Conservation (phyloP, 179 eudicot genomes). For the Corrigiola litoralis region DNA sequence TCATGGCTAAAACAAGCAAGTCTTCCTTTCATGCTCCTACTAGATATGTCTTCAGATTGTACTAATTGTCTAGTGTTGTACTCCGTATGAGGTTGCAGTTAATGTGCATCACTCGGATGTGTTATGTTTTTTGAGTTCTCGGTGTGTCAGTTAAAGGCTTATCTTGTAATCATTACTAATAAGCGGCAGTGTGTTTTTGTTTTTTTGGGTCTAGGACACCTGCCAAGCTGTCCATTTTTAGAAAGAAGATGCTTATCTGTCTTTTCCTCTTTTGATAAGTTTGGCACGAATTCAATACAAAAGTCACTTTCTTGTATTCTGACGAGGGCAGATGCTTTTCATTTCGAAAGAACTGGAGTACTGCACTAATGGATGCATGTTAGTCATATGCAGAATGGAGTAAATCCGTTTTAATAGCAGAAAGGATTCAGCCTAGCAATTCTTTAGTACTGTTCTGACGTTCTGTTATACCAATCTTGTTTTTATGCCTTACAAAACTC, state of each 20-base stretch:
- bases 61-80: not conserved
- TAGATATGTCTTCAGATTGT: not conserved
- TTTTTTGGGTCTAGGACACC: not conserved
- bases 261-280: constrained; percentile 3
- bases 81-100: not conserved
- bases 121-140: not conserved
- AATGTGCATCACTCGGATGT: not conserved
- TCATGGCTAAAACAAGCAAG: constrained; percentile 46
- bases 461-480: no score
- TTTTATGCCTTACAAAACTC: not conserved
- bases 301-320: constrained; percentile 1
- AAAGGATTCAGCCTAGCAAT: not conserved
- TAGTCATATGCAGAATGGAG: not conserved
- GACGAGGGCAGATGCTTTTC: not conserved
- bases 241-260: constrained; percentile 5
- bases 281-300: constrained; percentile 2
- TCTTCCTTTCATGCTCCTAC: not conserved
- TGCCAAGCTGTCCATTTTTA: constrained; percentile 5
- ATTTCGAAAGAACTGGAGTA: not conserved
- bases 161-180: not conserved
- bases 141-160: not conserved
- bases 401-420: not conserved
- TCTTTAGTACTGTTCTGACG: not conserved
- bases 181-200: not conserved
- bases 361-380: not conserved